Conservation (phyloP, 2,329 filamentous ascomycete genomes). For the Microsporum audouinii region DNA sequence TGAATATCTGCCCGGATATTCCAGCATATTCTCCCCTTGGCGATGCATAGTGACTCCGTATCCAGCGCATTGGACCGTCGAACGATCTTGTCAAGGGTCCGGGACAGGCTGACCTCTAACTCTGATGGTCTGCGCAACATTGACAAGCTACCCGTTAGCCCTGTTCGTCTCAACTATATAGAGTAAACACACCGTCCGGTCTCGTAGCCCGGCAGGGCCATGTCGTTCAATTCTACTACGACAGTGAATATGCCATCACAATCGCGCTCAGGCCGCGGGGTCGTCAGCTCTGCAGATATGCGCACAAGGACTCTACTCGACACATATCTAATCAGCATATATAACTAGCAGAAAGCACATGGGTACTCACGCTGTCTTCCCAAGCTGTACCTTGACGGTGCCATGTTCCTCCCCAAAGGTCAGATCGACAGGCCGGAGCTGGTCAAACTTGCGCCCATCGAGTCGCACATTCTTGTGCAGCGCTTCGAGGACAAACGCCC, state of each 20-base stretch:
- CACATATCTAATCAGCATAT: not conserved
- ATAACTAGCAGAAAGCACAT: not conserved
- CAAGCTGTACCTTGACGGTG: slow-evolving; percentile 72
- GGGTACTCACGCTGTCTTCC: slow-evolving; percentile 66
- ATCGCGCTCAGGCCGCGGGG: slow-evolving; percentile 74
- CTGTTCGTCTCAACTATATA: not conserved
- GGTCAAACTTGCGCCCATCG: slow-evolving; percentile 70
- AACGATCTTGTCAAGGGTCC: slow-evolving; percentile 85
- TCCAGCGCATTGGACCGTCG: slow-evolving; percentile 85
- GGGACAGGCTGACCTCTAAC: slow-evolving; percentile 72
- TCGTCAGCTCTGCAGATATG: slow-evolving; percentile 77
- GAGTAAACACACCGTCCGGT: slow-evolving; percentile 50
- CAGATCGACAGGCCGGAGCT: slow-evolving; percentile 66
- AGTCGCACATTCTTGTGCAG: slow-evolving; percentile 69
- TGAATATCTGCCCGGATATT: slow-evolving; percentile 84
- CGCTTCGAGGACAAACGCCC: slow-evolving; percentile 71
- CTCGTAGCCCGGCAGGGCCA: slow-evolving; percentile 85
- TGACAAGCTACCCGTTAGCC: not conserved
- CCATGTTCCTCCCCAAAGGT: slow-evolving; percentile 86
- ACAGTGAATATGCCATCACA: slow-evolving; percentile 96
- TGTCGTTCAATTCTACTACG: slow-evolving; percentile 77
- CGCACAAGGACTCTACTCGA: slow-evolving; percentile 61
- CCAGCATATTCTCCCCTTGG: slow-evolving; percentile 86
- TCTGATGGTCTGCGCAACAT: slow-evolving; percentile 54
- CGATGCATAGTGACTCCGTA: slow-evolving; percentile 87